Base-by-base conservation (phyloP, 805 yeast species). In the Wickerhamia fluorescens region DNA sequence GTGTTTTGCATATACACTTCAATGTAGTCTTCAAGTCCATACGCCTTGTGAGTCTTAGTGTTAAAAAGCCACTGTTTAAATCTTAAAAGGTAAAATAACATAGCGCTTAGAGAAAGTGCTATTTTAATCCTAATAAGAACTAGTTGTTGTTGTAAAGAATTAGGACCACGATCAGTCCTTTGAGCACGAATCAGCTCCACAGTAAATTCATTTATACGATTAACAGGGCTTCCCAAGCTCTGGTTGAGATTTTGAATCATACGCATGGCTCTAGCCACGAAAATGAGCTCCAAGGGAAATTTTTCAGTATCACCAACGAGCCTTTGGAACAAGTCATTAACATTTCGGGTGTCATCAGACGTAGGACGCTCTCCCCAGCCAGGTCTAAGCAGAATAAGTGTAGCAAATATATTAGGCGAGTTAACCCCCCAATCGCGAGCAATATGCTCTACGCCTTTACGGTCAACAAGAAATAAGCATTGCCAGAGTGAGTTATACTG, bases 171-270 rank as follows among this genome's bases (percentile, higher is more conserved):
- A n/a, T n/a, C 22, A 6, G 10, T 14, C 3, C 29, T 20, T 27
- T 49, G 37, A 6, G 49, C 35, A 29, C 44, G 40, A 11, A 64
- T 45, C 18, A 85, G 84, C 41, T 73, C 75, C 10, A 59, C 52
- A 0, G 83, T 82, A 30, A 82, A 58, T 16, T 78, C 46, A 34
- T 75, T 76, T 40, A 82, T 55, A 33, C 92, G 62, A 48, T 82
- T 82, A n/a, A 80, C 78, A 0, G 88, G 89, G 10, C 85, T 71
- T 4, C 79, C 84, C 47, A 71, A 72, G 20, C 57, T 58, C 39
- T 73, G 74, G 48, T 83, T 82, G 38, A 78, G 52, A 14, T 75
- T 76, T 47, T 81, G 89, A 28, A 83, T 68, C 61, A 82, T 80
- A 35, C 88, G 60, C 80, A 80, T 78, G 7, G 83, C 66, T 43